Evolutionary conservation across 225 moss, liverwort and hornwort species (phyloP), one percentile per base, ranked within the genome.

Genomic region (Asterella californica): DNA sequence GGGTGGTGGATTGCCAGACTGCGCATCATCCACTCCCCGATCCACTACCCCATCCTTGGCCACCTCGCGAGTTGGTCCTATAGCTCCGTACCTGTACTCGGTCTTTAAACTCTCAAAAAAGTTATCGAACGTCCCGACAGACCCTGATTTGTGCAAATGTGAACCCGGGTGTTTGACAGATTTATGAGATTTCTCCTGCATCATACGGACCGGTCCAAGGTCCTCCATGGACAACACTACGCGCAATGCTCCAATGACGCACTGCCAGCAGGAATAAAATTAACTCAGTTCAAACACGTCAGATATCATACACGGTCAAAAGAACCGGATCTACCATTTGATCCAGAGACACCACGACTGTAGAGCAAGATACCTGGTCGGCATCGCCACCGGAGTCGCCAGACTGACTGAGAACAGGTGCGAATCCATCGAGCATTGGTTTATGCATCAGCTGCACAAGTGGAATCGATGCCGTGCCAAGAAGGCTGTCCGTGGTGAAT

Each of bases 201-300:
- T 25, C n/a, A 17, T 45, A 4, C 63, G 82, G 73, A 89, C 81
- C 83, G 83, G 83, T 42, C 89, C 89, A 65, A 87, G 72, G 45
- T 89, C 91, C 42, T 89, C 86, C 48, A 91, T 69, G 46, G 85
- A 82, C 69, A 88, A 74, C 27, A 83, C 85, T n/a, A 85, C 85
- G 0, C 80, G 85, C 55, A 88, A 22, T 37, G 81, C 72, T 73
- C 87, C 87, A 37, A 88, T 82, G 29, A 82, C 79, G n/a, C 81
- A 77, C 87, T 88, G 82, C 45, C 55, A 33, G 25, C 34, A 53
- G 64, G 15, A 47, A 76, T 14, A 67, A 9, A 29, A 27, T 12
- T 22, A 34, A 29, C 78, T 52, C 9, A 78, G 50, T 72, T 50
- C 17, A 70, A 21, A 34, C 11, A 0, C 33, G 12, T n/a, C 18